A percentile compares a stretch with the other conserved stretches of the same genome.
phyloP scores from a whole-genome alignment of 495 filamentous ascomycete genomes.

The Penicillium silybi region DNA sequence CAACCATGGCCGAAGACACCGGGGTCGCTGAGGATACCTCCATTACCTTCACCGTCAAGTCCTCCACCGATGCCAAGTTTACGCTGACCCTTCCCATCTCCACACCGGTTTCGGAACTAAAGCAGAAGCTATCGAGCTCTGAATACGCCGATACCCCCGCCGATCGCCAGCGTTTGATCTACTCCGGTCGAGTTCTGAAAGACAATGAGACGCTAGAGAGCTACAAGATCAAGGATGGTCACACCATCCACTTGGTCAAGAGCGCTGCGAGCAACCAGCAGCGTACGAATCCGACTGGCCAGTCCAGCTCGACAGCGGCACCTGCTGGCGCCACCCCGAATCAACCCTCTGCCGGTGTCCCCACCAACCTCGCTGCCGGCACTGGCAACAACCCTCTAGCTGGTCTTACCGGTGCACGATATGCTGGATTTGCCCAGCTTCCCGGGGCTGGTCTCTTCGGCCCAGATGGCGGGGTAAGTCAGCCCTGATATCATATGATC shows the following conservation, averaged over 20 bases:
- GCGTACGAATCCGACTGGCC: constrained; percentile 55
- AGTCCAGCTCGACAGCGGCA: constrained; percentile 42
- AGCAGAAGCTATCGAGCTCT: constrained; percentile 72
- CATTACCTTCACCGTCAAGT: constrained; percentile 93
- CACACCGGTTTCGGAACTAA: constrained; percentile 81
- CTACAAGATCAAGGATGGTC: constrained; percentile 94
- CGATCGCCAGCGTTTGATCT: constrained; percentile 91
- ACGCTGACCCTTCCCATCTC: constrained; percentile 71
- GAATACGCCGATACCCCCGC: constrained; percentile 81
- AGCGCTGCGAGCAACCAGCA: constrained; percentile 82
- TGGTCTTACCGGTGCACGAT: constrained; percentile 87
- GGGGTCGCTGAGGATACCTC: constrained; percentile 45
- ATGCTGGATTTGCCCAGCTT: constrained; percentile 86
- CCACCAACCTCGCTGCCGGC: constrained; percentile 86
- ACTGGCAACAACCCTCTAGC: constrained; percentile 89
- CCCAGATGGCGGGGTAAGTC: constrained; percentile 93
- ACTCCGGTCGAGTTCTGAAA: constrained; percentile 94
- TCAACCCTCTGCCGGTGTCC: constrained; percentile 58
- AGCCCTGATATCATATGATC: not conserved
- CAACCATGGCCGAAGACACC: constrained; percentile 47
- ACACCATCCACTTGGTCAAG: constrained; percentile 95
- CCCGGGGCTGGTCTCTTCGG: constrained; percentile 90
- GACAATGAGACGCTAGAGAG: constrained; percentile 77
- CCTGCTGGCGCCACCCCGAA: constrained; percentile 48
- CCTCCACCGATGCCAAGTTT: constrained; percentile 79